Conservation (phyloP, 2,329 filamentous ascomycete genomes). For the Fusarium haematococcum region DNA sequence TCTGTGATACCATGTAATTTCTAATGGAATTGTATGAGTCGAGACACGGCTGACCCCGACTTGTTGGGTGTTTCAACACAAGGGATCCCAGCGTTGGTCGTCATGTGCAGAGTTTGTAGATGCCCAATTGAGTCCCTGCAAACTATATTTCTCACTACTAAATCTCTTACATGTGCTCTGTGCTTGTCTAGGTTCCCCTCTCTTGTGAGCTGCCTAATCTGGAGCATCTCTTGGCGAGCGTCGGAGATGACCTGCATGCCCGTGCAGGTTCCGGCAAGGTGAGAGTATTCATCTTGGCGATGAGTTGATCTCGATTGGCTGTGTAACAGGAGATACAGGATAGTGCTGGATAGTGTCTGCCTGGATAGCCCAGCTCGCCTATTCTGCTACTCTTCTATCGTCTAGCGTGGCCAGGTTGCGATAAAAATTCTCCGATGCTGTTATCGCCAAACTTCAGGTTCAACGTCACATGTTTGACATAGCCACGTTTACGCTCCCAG, state of each 20-base stretch:
- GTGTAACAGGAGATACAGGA: neutral
- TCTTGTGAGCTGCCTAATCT: neutral
- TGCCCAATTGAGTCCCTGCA: neutral
- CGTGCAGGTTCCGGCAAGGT: neutral
- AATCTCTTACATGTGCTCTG: neutral
- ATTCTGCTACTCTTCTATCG: neutral
- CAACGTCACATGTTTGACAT: neutral
- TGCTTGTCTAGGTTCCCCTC: neutral
- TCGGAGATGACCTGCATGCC: neutral
- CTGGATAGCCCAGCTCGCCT: neutral
- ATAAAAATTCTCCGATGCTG: neutral
- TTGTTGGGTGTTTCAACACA: neutral
- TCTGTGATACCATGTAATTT: constrained; percentile 28
- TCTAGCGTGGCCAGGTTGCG: neutral
- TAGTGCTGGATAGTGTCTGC: neutral
- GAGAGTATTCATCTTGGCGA: neutral
- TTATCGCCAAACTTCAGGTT: neutral
- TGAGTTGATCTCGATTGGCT: neutral
- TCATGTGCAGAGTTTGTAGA: neutral
- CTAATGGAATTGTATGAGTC: constrained; percentile 30
- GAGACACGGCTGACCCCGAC: constrained; percentile 21
- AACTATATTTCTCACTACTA: neutral
- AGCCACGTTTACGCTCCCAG: neutral
- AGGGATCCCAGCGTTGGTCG: neutral
- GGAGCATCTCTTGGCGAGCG: constrained; percentile 6